phyloP scores from a whole-genome alignment of 768 basidiomycete genomes.

The Leucocoprinus birnbaumii region DNA sequence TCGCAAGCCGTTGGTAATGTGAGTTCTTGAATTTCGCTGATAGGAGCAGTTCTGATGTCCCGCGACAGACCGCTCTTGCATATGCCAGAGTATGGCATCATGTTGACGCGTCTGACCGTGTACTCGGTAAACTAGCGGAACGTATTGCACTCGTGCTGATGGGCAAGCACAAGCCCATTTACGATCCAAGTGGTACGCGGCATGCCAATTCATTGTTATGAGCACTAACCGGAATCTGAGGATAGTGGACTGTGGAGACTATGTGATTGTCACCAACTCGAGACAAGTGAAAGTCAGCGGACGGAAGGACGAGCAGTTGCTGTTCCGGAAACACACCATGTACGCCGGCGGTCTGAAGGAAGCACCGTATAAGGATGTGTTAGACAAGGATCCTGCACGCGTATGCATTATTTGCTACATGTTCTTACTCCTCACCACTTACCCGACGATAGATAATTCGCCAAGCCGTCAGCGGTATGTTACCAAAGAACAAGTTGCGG shows the following conservation, averaged over 20 bases:
- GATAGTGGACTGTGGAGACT: conserved; percentile 95
- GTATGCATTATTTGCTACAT: conserved; percentile 41
- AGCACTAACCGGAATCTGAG: not conserved
- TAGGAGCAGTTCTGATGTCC: not conserved
- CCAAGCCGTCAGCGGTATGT: conserved; percentile 95
- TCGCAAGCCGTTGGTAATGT: conserved; percentile 84
- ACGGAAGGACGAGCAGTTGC: conserved; percentile 79
- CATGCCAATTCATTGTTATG: not conserved
- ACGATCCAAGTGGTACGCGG: conserved; percentile 80
- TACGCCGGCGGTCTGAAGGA: conserved; percentile 93
- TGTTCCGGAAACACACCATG: conserved; percentile 90
- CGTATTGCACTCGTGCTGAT: conserved; percentile 93
- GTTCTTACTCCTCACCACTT: not conserved
- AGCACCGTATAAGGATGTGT: conserved; percentile 81
- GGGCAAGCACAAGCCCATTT: conserved; percentile 99
- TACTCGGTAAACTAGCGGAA: conserved; percentile 93
- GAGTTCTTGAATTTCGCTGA: conserved; percentile 21
- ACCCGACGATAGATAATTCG: conserved; percentile 73
- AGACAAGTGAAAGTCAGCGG: conserved; percentile 83
- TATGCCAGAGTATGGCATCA: conserved; percentile 97
- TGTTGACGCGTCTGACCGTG: conserved; percentile 84
- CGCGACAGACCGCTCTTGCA: conserved; percentile 82
- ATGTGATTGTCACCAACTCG: conserved; percentile 93
- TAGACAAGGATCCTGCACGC: conserved; percentile 84
- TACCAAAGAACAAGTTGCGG: conserved; percentile 96